A percentile compares a stretch with the other conserved stretches of the same genome.
Evolutionary conservation across 139 green algal genomes (phyloP).

Genomic region (Auxenochlorella protothecoides): DNA sequence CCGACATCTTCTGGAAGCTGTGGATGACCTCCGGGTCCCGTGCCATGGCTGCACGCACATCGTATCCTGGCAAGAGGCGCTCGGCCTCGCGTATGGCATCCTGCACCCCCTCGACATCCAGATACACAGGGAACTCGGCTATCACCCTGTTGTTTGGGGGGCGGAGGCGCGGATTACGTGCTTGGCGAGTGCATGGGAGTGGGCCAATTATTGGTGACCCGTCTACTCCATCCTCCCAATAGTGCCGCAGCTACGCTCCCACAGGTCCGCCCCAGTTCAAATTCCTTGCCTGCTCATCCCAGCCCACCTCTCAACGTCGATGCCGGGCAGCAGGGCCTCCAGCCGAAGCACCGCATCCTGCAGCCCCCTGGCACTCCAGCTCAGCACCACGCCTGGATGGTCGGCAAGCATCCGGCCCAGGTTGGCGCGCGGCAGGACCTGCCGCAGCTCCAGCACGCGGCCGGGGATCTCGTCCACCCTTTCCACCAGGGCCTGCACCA

Average conservation of each 20-base stretch:
- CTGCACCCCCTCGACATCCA: slow-evolving; percentile 55
- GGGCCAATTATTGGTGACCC: background rate
- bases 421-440: slow-evolving; percentile 47
- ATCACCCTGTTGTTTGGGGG: slow-evolving; percentile 34
- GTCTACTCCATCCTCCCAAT: background rate
- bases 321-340: too few species aligned
- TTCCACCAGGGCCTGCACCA: slow-evolving; percentile 21
- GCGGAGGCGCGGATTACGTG: background rate
- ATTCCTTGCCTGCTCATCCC: background rate
- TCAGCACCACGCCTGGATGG: too few species aligned
- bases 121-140: slow-evolving; percentile 43
- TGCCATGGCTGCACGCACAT: slow-evolving; percentile 38
- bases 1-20: slow-evolving; percentile 50
- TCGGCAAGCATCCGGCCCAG: slow-evolving; percentile 13
- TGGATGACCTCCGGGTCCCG: slow-evolving; percentile 57
- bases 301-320: background rate
- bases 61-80: slow-evolving; percentile 42
- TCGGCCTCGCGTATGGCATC: slow-evolving; percentile 35
- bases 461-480: slow-evolving; percentile 1
- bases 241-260: background rate
- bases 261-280: background rate
- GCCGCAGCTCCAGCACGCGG: slow-evolving; percentile 41
- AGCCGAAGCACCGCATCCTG: too few species aligned
- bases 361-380: too few species aligned
- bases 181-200: too few species aligned